Evolutionary conservation across 2,329 filamentous ascomycete genomes (phyloP).

Genomic region (Phialophora tarda): DNA sequence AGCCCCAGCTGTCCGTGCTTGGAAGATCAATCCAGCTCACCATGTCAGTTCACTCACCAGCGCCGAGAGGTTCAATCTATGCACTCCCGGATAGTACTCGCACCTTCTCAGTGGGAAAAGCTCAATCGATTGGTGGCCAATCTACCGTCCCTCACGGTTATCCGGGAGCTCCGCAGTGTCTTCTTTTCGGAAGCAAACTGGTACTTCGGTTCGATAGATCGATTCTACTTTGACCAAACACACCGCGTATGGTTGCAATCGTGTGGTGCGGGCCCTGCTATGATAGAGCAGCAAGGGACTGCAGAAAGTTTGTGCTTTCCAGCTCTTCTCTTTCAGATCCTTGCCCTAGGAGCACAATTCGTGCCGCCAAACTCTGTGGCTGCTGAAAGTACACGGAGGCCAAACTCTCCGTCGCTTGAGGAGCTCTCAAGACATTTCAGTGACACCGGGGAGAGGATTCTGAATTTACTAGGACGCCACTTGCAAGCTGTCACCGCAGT

Average conservation of each 20-base stretch:
- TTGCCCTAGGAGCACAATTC: slow-evolving; percentile 16
- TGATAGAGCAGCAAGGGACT: neutral
- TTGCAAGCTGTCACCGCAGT: slow-evolving; percentile 11
- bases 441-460: neutral
- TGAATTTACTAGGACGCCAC: neutral
- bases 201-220: neutral
- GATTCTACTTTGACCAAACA: neutral
- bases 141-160: neutral
- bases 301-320: slow-evolving; percentile 6
- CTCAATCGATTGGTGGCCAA: neutral
- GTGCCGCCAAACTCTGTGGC: slow-evolving; percentile 5
- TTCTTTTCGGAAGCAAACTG: neutral
- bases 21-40: neutral
- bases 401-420: neutral
- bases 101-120: neutral
- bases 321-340: slow-evolving; percentile 17
- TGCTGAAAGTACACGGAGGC: neutral
- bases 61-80: neutral
- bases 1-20: neutral
- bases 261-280: neutral
- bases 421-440: neutral
- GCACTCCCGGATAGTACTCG: neutral
- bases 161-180: neutral
- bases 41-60: neutral
- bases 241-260: neutral